Conservation (phyloP, 179 eudicot genomes). For the Drosera spatulata region DNA sequence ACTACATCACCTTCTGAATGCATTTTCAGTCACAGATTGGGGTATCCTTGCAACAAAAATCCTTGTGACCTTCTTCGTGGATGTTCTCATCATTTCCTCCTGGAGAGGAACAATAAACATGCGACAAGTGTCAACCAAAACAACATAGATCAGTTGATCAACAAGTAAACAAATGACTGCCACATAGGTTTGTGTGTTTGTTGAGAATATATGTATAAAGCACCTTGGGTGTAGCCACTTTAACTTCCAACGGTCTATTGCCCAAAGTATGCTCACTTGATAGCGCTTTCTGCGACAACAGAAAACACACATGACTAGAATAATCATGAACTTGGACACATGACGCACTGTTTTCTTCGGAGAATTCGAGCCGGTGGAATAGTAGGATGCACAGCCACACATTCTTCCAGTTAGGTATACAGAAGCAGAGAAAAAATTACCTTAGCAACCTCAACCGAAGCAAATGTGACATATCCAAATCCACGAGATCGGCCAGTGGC, state of each 20-base stretch:
- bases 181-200: no score
- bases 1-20: constrained; percentile 60
- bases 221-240: constrained; percentile 99
- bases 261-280: constrained; percentile 81
- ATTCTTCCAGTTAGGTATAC: not conserved
- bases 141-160: no score
- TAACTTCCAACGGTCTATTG: constrained; percentile 77
- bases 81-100: constrained; percentile 84
- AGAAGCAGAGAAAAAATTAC: constrained; percentile 17
- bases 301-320: not conserved
- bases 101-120: constrained; percentile 12
- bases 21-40: constrained; percentile 72
- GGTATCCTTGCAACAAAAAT: constrained; percentile 97
- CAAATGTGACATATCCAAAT: constrained; percentile 94
- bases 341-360: no score
- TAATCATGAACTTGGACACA: no score
- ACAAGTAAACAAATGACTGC: no score
- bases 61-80: constrained; percentile 86
- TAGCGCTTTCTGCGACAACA: constrained; percentile 48
- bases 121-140: no score
- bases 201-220: not conserved
- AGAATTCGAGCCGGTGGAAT: no score
- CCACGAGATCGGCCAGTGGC: constrained; percentile 93
- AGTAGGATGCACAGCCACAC: not conserved
- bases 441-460: constrained; percentile 80